Conservation (phyloP, 176 grass and related monocot species). For the Eremochloa ophiuroides region DNA sequence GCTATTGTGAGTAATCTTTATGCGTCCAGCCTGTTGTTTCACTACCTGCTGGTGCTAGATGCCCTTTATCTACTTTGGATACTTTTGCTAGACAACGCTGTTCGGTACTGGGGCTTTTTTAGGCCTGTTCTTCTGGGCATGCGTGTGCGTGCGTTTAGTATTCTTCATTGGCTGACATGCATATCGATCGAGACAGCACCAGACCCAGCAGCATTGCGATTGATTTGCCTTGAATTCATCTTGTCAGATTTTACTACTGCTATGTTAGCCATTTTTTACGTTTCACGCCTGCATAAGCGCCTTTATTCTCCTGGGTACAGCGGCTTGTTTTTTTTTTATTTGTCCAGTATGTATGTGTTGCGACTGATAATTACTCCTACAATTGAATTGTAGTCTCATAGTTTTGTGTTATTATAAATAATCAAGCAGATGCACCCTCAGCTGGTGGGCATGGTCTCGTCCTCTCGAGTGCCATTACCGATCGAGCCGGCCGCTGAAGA, state of each 20-base stretch:
- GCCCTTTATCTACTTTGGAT: background rate
- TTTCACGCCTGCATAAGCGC: background rate
- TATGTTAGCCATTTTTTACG: background rate
- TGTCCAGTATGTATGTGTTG: background rate
- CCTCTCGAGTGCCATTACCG: slow-evolving; percentile 68
- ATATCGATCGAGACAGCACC: background rate
- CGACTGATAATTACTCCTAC: background rate
- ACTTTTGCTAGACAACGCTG: slow-evolving; percentile 1
- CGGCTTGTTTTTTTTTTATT: slow-evolving; percentile 1
- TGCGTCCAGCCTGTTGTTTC: slow-evolving; percentile 18
- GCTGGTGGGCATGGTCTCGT: slow-evolving; percentile 41
- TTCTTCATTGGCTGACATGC: background rate
- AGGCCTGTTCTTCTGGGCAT: background rate
- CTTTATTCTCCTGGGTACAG: background rate
- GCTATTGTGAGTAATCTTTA: slow-evolving; percentile 55
- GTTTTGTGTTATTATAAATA: background rate
- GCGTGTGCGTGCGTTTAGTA: background rate
- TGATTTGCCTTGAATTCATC: background rate
- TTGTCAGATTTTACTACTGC: background rate
- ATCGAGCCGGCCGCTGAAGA: slow-evolving; percentile 77
- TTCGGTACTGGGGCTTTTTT: background rate
- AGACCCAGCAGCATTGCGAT: background rate
- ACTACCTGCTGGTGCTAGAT: slow-evolving; percentile 2
- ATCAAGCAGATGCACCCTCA: slow-evolving; percentile 68
- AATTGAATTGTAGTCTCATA: background rate